Percentiles rank a stretch among this genome's conserved stretches.
Conservation (phyloP, 1,284 basidiomycete species). For the Porphyrellus sp. region DNA sequence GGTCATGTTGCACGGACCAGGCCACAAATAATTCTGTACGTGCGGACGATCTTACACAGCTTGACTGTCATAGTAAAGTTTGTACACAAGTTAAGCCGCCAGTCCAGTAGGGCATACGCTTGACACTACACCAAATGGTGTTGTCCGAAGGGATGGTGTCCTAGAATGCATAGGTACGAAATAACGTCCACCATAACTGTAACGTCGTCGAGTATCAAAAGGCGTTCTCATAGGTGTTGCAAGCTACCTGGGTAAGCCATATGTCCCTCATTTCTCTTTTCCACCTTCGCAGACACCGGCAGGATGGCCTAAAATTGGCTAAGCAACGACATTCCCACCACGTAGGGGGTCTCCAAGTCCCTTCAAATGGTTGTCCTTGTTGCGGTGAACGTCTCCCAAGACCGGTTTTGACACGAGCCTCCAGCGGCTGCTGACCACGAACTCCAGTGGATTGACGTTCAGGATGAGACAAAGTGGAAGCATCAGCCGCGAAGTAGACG, state of each 20-base stretch:
- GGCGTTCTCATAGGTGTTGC: constrained; percentile 23
- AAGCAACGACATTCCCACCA: constrained; percentile 35
- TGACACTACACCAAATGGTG: constrained; percentile 7
- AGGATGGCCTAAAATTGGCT: constrained; percentile 9
- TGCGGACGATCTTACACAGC: not conserved
- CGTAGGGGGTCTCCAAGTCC: constrained; percentile 30
- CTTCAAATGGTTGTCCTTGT: constrained; percentile 19
- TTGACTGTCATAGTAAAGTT: not conserved
- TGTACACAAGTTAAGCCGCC: constrained; percentile 2
- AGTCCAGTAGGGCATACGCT: not conserved
- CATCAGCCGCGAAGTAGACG: constrained; percentile 50
- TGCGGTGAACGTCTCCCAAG: constrained; percentile 9
- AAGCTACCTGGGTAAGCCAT: constrained; percentile 31
- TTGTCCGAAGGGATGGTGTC: constrained; percentile 5
- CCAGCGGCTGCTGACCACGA: constrained; percentile 1
- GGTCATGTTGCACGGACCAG: not conserved
- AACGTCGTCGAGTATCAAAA: constrained; percentile 7
- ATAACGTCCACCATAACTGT: constrained; percentile 3
- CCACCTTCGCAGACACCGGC: constrained; percentile 29
- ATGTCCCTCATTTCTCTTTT: constrained; percentile 32
- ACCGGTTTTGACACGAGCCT: constrained; percentile 3
- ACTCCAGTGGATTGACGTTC: constrained; percentile 1
- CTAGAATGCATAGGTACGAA: constrained; percentile 3
- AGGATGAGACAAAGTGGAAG: constrained; percentile 48
- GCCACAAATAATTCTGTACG: not conserved